A percentile compares a stretch with the other conserved stretches of the same genome.
Evolutionary conservation across 2,329 filamentous ascomycete species (phyloP).

Genomic region (Beauveria australis): DNA sequence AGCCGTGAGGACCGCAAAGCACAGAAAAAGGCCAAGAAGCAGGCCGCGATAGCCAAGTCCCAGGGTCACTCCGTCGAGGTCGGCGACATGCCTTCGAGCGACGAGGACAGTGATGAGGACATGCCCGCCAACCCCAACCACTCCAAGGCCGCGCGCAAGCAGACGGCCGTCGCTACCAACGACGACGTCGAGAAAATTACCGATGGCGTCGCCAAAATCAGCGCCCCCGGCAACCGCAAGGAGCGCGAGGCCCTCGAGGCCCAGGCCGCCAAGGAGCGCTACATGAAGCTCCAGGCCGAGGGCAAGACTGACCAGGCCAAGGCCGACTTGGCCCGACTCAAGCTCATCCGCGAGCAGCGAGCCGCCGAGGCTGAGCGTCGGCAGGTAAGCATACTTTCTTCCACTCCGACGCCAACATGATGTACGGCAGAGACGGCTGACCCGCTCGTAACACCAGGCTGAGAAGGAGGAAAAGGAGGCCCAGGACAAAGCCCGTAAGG

Average conservation of each 20-base stretch:
- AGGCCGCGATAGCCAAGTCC: constrained; percentile 73
- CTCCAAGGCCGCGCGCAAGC: constrained; percentile 61
- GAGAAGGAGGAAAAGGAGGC: constrained; percentile 51
- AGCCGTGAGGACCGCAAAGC: constrained; percentile 78
- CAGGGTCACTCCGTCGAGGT: constrained; percentile 65
- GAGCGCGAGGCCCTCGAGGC: constrained; percentile 73
- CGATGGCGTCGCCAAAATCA: constrained; percentile 47
- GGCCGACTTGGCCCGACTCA: constrained; percentile 76
- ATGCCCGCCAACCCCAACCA: constrained; percentile 92
- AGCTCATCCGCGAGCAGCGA: constrained; percentile 74
- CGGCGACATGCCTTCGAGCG: constrained; percentile 76
- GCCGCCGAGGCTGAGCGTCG: constrained; percentile 76
- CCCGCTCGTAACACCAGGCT: constrained; percentile 30
- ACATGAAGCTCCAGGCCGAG: constrained; percentile 83
- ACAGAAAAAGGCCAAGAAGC: constrained; percentile 82
- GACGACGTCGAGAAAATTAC: constrained; percentile 40
- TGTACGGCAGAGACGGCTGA: constrained; percentile 8
- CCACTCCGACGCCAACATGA: background rate
- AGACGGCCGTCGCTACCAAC: constrained; percentile 33
- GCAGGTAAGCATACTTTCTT: constrained; percentile 47
- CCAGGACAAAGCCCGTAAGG: constrained; percentile 37
- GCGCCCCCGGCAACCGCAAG: constrained; percentile 38
- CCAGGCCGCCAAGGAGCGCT: constrained; percentile 79
- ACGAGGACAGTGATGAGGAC: constrained; percentile 47
- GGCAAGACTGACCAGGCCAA: constrained; percentile 96